Evolutionary conservation across 148 eudicot genomes (phyloP).

Genomic region (Beta vulgaris): DNA sequence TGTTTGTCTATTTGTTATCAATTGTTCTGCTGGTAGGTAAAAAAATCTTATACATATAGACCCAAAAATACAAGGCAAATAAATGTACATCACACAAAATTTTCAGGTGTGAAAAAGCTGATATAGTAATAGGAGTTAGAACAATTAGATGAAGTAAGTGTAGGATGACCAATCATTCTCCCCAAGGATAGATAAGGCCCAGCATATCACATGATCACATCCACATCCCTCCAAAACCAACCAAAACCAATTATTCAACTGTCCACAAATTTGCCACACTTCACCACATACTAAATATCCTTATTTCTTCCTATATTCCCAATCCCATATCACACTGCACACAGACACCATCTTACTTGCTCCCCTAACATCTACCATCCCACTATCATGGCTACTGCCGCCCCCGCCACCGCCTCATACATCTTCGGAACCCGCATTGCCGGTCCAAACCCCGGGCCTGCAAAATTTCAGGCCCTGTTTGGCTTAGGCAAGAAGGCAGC

Average conservation of each 20-base stretch:
- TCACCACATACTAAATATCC: constrained; percentile 3
- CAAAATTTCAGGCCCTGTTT: constrained; percentile 57
- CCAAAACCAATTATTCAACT: constrained; percentile 21
- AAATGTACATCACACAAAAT: not conserved
- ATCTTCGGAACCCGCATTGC: constrained; percentile 65
- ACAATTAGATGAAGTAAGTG: constrained; percentile 16
- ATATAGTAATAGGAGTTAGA: no score
- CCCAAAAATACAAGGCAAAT: not conserved
- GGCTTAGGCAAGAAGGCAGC: constrained; percentile 52
- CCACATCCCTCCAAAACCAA: constrained; percentile 14
- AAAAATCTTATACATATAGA: not conserved
- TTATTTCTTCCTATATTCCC: not conserved
- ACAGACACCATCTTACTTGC: not conserved
- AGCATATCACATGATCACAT: not conserved
- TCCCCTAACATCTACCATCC: not conserved
- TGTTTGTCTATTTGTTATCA: no score
- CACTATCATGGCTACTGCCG: constrained; percentile 43
- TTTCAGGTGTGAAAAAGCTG: not conserved
- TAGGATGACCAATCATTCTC: constrained; percentile 26
- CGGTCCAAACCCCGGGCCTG: constrained; percentile 31
- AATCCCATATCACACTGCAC: constrained; percentile 4
- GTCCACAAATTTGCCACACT: constrained; percentile 30
- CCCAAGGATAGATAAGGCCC: constrained; percentile 21
- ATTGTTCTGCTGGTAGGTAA: no score
- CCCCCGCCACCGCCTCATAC: constrained; percentile 59